Conservation (phyloP, 805 yeast species). For the Clavispora fructus region DNA sequence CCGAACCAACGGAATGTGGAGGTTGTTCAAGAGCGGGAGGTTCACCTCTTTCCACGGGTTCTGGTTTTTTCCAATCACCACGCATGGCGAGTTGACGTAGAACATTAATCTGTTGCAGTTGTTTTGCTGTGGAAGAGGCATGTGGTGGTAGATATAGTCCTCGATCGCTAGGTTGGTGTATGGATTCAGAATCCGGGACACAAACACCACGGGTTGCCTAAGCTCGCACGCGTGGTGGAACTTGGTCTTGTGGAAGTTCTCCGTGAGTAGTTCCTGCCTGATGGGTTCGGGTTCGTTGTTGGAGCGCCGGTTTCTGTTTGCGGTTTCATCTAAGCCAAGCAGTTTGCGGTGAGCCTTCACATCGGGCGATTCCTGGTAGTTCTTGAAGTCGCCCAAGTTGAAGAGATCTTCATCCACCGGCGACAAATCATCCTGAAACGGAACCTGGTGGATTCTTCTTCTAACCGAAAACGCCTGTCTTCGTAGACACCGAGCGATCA, state of each 20-base stretch:
- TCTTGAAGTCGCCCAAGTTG: constrained; percentile 34
- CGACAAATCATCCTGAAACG: constrained; percentile 36
- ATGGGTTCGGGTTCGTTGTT: no score
- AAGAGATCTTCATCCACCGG: constrained; percentile 31
- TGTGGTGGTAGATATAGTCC: constrained; percentile 61
- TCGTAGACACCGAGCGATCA: constrained; percentile 6
- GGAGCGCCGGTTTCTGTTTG: neutral
- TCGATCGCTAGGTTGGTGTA: constrained; percentile 76
- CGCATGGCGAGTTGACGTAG: constrained; percentile 76
- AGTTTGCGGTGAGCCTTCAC: constrained; percentile 14
- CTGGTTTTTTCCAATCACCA: constrained; percentile 95
- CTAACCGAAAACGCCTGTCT: neutral
- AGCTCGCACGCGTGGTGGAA: constrained; percentile 6
- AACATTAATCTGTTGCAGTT: constrained; percentile 52
- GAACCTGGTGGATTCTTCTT: constrained; percentile 18
- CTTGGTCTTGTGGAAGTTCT: neutral
- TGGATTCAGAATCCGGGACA: constrained; percentile 62
- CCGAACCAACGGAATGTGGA: constrained; percentile 64
- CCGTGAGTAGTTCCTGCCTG: neutral
- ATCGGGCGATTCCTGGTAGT: constrained; percentile 30
- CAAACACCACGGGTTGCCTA: constrained; percentile 46
- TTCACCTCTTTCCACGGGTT: constrained; percentile 89
- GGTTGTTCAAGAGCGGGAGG: constrained; percentile 44
- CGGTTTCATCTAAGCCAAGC: constrained; percentile 3
- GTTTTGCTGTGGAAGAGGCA: constrained; percentile 40